These are phyloP conservation scores for Mortierella polycephala DNA, from an alignment of 371 early-diverging fungal genomes.

Conservation along the genomic window DNA sequence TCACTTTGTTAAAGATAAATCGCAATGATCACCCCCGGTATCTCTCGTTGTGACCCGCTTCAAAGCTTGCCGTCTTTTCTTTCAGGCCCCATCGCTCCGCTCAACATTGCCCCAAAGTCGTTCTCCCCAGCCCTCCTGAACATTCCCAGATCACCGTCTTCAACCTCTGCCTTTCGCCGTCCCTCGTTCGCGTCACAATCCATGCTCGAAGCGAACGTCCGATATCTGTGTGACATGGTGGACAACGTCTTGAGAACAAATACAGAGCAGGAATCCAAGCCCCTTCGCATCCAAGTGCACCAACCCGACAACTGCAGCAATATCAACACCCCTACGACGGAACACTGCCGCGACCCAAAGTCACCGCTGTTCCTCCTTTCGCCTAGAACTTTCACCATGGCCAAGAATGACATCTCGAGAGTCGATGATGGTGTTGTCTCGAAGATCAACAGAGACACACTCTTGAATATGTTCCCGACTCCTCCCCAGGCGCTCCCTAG, in stretches of 20 bases:
- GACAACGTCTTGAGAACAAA: slow-evolving; percentile 22
- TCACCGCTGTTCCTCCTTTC: slow-evolving; percentile 25
- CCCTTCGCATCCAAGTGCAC: slow-evolving; percentile 12
- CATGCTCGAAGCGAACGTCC: slow-evolving; percentile 35
- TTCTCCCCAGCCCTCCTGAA: neutral
- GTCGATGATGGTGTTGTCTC: slow-evolving; percentile 22
- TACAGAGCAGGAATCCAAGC: slow-evolving; percentile 1
- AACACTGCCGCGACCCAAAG: slow-evolving; percentile 1
- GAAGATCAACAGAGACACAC: slow-evolving; percentile 23
- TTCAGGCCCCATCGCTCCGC: slow-evolving; percentile 18
- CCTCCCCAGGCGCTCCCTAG: slow-evolving; percentile 21
- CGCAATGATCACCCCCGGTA: neutral
- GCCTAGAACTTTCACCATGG: slow-evolving; percentile 15
- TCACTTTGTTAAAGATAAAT: too few species aligned
- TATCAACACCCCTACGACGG: neutral
- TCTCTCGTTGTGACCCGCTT: slow-evolving; percentile 3
- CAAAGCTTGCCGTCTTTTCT: slow-evolving; percentile 7
- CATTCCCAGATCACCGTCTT: neutral
- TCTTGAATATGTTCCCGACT: slow-evolving; percentile 36
- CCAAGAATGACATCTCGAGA: slow-evolving; percentile 23
- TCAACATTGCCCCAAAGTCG: slow-evolving; percentile 29
- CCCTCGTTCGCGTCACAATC: slow-evolving; percentile 9
- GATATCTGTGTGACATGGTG: slow-evolving; percentile 41
- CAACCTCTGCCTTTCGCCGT: neutral
- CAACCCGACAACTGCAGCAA: neutral